phyloP scores from a whole-genome alignment of 2,329 filamentous ascomycete genomes.

The Pseudohalonectria lignicola region DNA sequence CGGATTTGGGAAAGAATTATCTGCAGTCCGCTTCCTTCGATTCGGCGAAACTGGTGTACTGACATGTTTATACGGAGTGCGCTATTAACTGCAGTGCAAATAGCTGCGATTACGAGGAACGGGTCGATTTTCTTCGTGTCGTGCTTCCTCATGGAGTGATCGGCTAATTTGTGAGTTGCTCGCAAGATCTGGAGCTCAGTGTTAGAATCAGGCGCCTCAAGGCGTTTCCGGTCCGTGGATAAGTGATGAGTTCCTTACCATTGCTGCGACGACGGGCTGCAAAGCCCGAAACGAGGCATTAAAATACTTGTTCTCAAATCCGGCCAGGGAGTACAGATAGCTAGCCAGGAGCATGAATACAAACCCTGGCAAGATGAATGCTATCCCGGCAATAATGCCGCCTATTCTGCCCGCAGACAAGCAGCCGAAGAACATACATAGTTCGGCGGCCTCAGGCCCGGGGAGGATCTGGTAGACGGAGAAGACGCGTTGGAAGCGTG shows the following conservation, averaged over 20 bases:
- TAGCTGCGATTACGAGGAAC: conserved; percentile 14
- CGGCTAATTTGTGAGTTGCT: conserved; percentile 16
- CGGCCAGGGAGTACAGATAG: conserved; percentile 17
- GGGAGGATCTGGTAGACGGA: conserved; percentile 23
- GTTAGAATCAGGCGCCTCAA: background rate
- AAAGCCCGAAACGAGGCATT: conserved; percentile 18
- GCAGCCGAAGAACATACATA: conserved; percentile 24
- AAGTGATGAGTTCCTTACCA: conserved; percentile 10
- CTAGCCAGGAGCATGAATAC: conserved; percentile 17
- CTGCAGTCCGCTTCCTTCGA: background rate
- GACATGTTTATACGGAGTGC: conserved; percentile 17
- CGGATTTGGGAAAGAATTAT: background rate
- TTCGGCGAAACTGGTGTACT: conserved; percentile 2
- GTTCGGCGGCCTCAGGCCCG: conserved; percentile 20
- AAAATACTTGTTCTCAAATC: conserved; percentile 18
- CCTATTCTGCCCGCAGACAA: conserved; percentile 19
- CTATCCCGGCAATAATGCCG: conserved; percentile 17
- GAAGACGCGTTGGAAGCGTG: conserved; percentile 21
- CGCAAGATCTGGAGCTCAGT: conserved; percentile 11
- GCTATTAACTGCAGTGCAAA: conserved; percentile 15
- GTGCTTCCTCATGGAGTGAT: conserved; percentile 15
- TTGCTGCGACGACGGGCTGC: conserved; percentile 18
- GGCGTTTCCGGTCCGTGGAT: background rate
- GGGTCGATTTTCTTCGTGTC: conserved; percentile 14
- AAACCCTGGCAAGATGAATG: conserved; percentile 18